Percentiles rank a stretch among this genome's conserved stretches.
These are phyloP conservation scores for Thelonectria discophora DNA, from an alignment of 2,329 filamentous ascomycete species.

Conservation along the genomic window DNA sequence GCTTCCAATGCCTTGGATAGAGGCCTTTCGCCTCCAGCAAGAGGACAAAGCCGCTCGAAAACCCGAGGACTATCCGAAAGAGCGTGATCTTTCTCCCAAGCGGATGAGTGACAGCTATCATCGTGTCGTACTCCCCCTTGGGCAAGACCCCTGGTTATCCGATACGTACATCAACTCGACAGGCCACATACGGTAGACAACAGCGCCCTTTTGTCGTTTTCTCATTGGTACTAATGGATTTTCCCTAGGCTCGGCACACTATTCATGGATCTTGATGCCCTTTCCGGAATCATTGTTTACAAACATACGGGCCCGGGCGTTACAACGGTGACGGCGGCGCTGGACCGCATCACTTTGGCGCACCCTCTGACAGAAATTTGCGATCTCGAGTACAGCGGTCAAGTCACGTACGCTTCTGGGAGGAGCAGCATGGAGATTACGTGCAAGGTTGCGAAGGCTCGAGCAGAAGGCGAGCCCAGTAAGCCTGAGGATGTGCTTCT, in stretches of 20 bases:
- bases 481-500: conserved; percentile 55
- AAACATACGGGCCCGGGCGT: conserved; percentile 69
- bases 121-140: conserved; percentile 64
- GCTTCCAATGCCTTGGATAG: conserved; percentile 43
- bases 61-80: conserved; percentile 15
- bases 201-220: not conserved
- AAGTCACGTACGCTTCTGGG: conserved; percentile 74
- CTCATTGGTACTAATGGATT: not conserved
- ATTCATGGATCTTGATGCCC: conserved; percentile 82
- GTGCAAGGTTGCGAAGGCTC: conserved; percentile 75
- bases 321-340: conserved; percentile 59
- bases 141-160: conserved; percentile 78
- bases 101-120: conserved; percentile 47
- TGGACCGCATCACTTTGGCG: conserved; percentile 65
- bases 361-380: conserved; percentile 80
- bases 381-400: conserved; percentile 75
- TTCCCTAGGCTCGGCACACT: conserved; percentile 67
- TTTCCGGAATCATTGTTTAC: conserved; percentile 80
- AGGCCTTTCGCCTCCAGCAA: conserved; percentile 39
- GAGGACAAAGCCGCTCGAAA: conserved; percentile 25
- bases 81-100: conserved; percentile 42
- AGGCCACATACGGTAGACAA: conserved; percentile 68
- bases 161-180: conserved; percentile 82
- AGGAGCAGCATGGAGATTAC: conserved; percentile 79
- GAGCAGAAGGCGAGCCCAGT: conserved; percentile 63